Percentiles rank a stretch among this genome's conserved stretches.
Evolutionary conservation across 1,139 yeast genomes (phyloP).

Genomic region (Candida mesenterica): DNA sequence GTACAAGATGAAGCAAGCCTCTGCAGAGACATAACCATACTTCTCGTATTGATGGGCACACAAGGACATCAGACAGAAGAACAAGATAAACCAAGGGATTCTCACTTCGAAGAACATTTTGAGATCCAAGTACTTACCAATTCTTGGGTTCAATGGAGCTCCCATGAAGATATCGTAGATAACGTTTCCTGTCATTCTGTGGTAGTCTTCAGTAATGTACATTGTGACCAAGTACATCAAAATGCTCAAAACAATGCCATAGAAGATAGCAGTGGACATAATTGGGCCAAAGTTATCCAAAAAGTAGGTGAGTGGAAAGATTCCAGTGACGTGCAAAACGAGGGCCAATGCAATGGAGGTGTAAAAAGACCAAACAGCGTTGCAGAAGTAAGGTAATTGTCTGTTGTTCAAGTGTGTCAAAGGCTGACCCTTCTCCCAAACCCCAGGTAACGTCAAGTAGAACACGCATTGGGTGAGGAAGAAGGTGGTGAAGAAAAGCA

Average conservation of each 20-base stretch:
- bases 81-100: slow-evolving; percentile 91
- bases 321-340: slow-evolving; percentile 66
- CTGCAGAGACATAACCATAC: slow-evolving; percentile 78
- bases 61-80: slow-evolving; percentile 73
- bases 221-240: slow-evolving; percentile 63
- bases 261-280: slow-evolving; percentile 85
- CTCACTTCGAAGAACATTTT: slow-evolving; percentile 98
- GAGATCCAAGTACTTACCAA: slow-evolving; percentile 81
- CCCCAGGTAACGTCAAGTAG: slow-evolving; percentile 88
- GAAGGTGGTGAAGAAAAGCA: slow-evolving; percentile 70
- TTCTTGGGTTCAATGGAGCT: slow-evolving; percentile 92
- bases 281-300: slow-evolving; percentile 85
- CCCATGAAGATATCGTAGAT: slow-evolving; percentile 95
- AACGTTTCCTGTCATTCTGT: slow-evolving; percentile 87
- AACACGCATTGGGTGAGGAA: slow-evolving; percentile 68
- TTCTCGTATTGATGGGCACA: slow-evolving; percentile 75
- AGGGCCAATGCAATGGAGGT: slow-evolving; percentile 58
- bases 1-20: slow-evolving; percentile 66
- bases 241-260: slow-evolving; percentile 69
- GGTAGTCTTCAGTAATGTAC: slow-evolving; percentile 67
- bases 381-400: slow-evolving; percentile 89
- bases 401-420: slow-evolving; percentile 73
- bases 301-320: slow-evolving; percentile 70
- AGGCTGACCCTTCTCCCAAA: slow-evolving; percentile 94
- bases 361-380: slow-evolving; percentile 85